A percentile compares a stretch with the other conserved stretches of the same genome.
Evolutionary conservation across 1,139 yeast genomes (phyloP).

Genomic region (Hansenula anomala): DNA sequence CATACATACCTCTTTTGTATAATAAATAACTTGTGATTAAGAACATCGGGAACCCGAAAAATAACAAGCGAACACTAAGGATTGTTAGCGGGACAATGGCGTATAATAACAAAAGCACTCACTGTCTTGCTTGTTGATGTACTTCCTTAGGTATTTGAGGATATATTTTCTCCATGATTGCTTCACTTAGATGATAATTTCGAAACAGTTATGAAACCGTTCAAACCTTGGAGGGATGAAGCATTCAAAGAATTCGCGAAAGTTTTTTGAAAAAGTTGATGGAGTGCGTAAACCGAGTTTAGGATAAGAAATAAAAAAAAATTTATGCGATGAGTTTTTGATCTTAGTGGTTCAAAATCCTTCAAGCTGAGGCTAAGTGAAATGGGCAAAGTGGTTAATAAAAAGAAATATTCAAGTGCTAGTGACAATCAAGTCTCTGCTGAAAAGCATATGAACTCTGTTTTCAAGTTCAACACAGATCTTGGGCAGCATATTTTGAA

Average conservation of each 20-base stretch:
- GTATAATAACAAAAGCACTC: no score
- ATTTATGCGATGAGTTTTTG: constrained; percentile 4
- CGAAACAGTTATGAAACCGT: no score
- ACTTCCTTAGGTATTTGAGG: not conserved
- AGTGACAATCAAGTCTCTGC: constrained; percentile 53
- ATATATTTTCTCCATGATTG: not conserved
- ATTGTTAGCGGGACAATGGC: no score
- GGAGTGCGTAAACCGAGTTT: not conserved
- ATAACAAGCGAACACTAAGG: constrained; percentile 31
- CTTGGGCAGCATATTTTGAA: constrained; percentile 96
- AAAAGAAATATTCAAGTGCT: constrained; percentile 31
- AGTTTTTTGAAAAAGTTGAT: not conserved
- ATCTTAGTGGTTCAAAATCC: no score
- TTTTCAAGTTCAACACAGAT: constrained; percentile 93
- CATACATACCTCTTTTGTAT: constrained; percentile 28
- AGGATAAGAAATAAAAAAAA: constrained; percentile 1
- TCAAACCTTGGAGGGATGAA: no score
- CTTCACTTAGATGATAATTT: no score
- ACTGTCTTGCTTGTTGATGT: not conserved
- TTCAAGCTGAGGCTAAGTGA: not conserved
- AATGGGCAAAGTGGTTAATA: constrained; percentile 22
- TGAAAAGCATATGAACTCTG: constrained; percentile 71
- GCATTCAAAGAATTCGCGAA: not conserved
- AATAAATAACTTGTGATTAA: constrained; percentile 32
- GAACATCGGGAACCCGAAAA: constrained; percentile 35